A percentile compares a stretch with the other conserved stretches of the same genome.
Evolutionary conservation across 2,329 filamentous ascomycete species (phyloP).

Genomic region (Diaporthe ampelina): DNA sequence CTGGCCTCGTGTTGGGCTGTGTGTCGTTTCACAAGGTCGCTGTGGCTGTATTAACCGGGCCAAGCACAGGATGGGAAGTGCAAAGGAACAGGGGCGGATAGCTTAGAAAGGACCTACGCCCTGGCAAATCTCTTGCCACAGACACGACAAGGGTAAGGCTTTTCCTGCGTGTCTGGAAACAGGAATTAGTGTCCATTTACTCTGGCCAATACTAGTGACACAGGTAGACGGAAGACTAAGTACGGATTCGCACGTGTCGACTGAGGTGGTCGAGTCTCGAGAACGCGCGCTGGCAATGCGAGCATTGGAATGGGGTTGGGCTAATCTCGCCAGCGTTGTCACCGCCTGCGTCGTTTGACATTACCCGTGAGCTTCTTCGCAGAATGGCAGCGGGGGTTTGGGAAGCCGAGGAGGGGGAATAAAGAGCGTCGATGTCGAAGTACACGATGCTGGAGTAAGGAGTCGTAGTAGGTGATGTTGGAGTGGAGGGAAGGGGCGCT

Average conservation of each 20-base stretch:
- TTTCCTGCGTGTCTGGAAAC: neutral
- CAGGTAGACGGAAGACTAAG: neutral
- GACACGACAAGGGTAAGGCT: neutral
- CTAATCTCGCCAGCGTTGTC: neutral
- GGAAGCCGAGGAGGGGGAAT: neutral
- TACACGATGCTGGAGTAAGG: neutral
- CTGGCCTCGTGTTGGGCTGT: neutral
- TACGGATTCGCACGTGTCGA: constrained; percentile 4
- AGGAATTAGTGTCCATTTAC: neutral
- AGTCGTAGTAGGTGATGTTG: too few species aligned
- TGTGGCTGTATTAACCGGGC: neutral
- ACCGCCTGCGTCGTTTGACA: neutral
- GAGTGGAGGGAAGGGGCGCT: too few species aligned
- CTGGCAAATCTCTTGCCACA: constrained; percentile 1
- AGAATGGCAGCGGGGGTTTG: too few species aligned
- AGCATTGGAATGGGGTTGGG: neutral
- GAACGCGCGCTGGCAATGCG: neutral
- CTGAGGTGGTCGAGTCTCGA: neutral
- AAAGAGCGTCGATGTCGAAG: neutral
- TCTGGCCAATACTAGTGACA: neutral
- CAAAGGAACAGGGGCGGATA: too few species aligned
- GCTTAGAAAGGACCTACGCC: neutral
- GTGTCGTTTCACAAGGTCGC: neutral
- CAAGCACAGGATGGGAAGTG: neutral
- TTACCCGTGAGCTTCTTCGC: neutral